Conservation (phyloP, 176 grass and related monocot genomes). For the Carex myosuroides region DNA sequence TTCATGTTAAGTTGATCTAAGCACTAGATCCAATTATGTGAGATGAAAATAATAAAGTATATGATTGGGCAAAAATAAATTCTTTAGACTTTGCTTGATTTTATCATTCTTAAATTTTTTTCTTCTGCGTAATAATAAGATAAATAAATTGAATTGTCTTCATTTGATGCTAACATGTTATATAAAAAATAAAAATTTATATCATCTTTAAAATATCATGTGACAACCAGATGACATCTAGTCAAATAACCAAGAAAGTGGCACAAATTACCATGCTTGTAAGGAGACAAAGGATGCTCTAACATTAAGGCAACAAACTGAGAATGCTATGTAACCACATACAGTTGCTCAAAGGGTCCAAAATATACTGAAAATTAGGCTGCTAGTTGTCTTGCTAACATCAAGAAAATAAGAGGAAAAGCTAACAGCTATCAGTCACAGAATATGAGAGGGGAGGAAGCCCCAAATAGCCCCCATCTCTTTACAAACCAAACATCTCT, state of each 20-base stretch:
- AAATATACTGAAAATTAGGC: neutral
- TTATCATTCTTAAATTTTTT: too few species aligned
- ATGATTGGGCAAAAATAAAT: too few species aligned
- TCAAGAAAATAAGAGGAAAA: neutral
- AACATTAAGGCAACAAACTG: neutral
- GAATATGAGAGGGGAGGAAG: neutral
- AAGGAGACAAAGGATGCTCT: neutral
- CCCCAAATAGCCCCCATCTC: neutral
- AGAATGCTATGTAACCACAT: neutral
- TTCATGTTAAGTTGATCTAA: too few species aligned
- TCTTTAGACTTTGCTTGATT: too few species aligned
- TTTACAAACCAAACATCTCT: conserved; percentile 6
- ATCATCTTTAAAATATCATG: too few species aligned
- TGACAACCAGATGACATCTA: neutral
- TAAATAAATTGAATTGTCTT: too few species aligned
- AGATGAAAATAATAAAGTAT: too few species aligned
- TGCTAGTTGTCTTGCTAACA: neutral
- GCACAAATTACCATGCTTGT: neutral
- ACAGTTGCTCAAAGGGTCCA: neutral
- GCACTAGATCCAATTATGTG: too few species aligned
- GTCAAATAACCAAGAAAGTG: neutral
- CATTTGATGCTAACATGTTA: too few species aligned
- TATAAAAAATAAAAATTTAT: too few species aligned
- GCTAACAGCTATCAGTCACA: conserved; percentile 3
- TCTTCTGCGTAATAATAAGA: too few species aligned